Percentiles rank a stretch among this genome's conserved stretches.
Evolutionary conservation across 2,329 filamentous ascomycete genomes (phyloP).

Genomic region (Rutstroemia sp.): DNA sequence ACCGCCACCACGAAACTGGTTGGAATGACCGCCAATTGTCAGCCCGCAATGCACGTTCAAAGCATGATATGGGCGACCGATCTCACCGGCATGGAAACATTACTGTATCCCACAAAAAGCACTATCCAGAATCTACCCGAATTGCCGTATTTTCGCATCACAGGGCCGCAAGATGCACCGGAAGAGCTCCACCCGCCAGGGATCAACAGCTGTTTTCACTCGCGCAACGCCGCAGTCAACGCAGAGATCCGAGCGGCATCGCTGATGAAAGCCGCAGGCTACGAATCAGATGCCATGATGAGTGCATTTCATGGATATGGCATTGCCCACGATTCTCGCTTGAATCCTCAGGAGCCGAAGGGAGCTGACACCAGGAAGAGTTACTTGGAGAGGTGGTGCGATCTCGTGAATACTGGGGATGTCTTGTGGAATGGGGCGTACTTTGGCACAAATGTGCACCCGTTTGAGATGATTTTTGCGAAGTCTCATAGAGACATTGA

Average conservation of each 20-base stretch:
- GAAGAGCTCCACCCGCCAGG: slow-evolving; percentile 9
- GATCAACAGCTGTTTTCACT: slow-evolving; percentile 24
- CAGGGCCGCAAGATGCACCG: not conserved
- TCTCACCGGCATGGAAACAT: slow-evolving; percentile 16
- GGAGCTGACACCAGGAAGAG: not conserved
- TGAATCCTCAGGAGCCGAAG: not conserved
- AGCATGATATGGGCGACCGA: slow-evolving; percentile 29
- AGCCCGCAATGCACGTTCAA: slow-evolving; percentile 22
- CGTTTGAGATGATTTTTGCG: slow-evolving; percentile 24
- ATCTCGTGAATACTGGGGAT: slow-evolving; percentile 15
- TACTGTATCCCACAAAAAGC: slow-evolving; percentile 19
- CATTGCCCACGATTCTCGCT: not conserved
- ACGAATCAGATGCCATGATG: slow-evolving; percentile 24
- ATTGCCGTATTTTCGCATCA: not conserved
- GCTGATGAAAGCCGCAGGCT: slow-evolving; percentile 20
- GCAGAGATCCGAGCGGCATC: slow-evolving; percentile 20
- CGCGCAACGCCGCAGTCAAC: slow-evolving; percentile 17
- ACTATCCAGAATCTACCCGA: slow-evolving; percentile 9
- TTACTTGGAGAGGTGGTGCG: not conserved
- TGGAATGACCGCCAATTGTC: slow-evolving; percentile 26
- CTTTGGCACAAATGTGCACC: slow-evolving; percentile 22
- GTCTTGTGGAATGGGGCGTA: slow-evolving; percentile 18
- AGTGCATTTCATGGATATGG: slow-evolving; percentile 15
- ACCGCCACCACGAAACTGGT: slow-evolving; percentile 25
- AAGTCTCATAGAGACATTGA: slow-evolving; percentile 24